Conservation (phyloP, 2,329 filamentous ascomycete species). For the Diaporthe citriasiana region DNA sequence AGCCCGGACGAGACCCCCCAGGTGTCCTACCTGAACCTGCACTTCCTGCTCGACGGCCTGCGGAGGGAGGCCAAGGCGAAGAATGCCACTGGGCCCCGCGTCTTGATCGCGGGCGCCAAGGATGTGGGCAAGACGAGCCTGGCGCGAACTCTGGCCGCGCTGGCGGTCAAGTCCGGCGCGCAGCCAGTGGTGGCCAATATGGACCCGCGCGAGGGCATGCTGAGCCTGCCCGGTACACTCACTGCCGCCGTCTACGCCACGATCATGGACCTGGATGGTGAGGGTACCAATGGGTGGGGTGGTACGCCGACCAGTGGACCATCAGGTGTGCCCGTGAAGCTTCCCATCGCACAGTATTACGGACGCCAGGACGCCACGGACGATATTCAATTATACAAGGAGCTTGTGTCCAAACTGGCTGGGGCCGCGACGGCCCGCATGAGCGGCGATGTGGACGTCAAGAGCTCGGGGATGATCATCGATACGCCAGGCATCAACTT, state of each 20-base stretch:
- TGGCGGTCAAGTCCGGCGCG: slow-evolving; percentile 79
- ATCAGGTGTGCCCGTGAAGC: slow-evolving; percentile 88
- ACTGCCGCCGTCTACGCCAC: slow-evolving; percentile 90
- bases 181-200: slow-evolving; percentile 89
- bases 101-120: slow-evolving; percentile 85
- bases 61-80: slow-evolving; percentile 69
- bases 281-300: slow-evolving; percentile 85
- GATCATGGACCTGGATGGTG: slow-evolving; percentile 83
- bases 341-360: slow-evolving; percentile 92
- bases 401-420: slow-evolving; percentile 81
- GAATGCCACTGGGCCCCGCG: slow-evolving; percentile 74
- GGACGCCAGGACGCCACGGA: slow-evolving; percentile 81
- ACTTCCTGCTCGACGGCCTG: slow-evolving; percentile 85
- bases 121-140: slow-evolving; percentile 88
- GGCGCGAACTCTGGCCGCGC: slow-evolving; percentile 81
- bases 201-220: slow-evolving; percentile 84
- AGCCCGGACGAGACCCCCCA: slow-evolving; percentile 84
- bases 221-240: slow-evolving; percentile 84
- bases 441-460: slow-evolving; percentile 80
- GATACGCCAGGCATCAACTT: slow-evolving; percentile 83
- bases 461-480: slow-evolving; percentile 84
- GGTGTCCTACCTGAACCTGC: slow-evolving; percentile 85
- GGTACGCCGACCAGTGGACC: slow-evolving; percentile 92
- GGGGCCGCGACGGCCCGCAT: slow-evolving; percentile 83
- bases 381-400: slow-evolving; percentile 79